These are phyloP conservation scores for Typha latifolia DNA, from an alignment of 176 grass and related monocot species.

Conservation along the genomic window DNA sequence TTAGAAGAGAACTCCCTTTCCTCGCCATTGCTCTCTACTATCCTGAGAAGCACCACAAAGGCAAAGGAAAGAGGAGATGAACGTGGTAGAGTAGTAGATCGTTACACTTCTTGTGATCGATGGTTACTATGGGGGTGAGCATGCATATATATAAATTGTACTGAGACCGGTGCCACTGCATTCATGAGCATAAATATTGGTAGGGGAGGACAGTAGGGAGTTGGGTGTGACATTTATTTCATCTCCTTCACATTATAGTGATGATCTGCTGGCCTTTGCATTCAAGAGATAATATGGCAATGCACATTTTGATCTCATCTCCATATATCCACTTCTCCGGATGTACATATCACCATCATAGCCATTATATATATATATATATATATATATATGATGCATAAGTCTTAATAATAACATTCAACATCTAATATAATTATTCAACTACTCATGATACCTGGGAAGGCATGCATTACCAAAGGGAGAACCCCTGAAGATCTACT, in stretches of 20 bases:
- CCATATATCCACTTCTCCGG: too few species aligned
- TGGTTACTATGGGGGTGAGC: neutral
- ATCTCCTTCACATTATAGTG: neutral
- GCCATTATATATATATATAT: too few species aligned
- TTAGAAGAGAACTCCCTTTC: neutral
- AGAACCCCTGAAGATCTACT: too few species aligned
- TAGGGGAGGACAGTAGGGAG: neutral
- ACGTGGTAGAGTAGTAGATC: neutral
- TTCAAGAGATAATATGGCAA: neutral
- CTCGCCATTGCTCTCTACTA: neutral
- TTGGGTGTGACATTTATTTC: conserved; percentile 1
- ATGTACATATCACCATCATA: too few species aligned
- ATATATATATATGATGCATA: too few species aligned
- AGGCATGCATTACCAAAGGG: too few species aligned
- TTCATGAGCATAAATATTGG: conserved; percentile 10
- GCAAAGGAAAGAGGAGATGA: neutral
- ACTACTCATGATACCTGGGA: too few species aligned
- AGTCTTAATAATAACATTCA: too few species aligned
- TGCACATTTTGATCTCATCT: neutral
- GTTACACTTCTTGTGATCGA: neutral
- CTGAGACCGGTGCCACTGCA: neutral
- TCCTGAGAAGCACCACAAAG: neutral
- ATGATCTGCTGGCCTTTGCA: neutral
- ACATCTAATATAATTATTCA: too few species aligned
- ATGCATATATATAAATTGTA: conserved; percentile 3